Evolutionary conservation across 2,329 filamentous ascomycete species (phyloP), one percentile per base, ranked within the genome.

Genomic region (Teratosphaeriaceae sp.): DNA sequence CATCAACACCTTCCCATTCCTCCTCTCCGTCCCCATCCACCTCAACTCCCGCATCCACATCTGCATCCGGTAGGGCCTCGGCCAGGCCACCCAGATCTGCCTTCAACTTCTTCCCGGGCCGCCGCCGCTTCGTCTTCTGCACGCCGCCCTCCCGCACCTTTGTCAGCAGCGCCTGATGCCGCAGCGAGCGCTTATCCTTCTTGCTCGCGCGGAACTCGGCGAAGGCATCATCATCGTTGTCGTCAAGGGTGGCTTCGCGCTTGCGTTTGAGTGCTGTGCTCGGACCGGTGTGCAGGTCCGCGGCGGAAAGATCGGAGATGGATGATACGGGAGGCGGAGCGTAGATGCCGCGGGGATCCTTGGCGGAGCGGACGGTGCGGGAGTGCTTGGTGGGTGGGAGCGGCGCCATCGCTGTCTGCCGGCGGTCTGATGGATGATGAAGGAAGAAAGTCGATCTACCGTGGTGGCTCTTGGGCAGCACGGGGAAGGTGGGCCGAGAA

Each of bases 101-200:
- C 34, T 82, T 77, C 33, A 95, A 79, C 64, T 94, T 92, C 64
- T 88, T 89, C 48, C 73, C 76, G 0, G 85, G 81, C 3, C 83
- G 68, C 51, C 85, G 73, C 6, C 80, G 75, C 63, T 83, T 73
- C 6, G 80, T 75, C 63, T 82, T 73, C 38, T 46, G 46, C 16
- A 31, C 18, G 12, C 26, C 8, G 29, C 38, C 23, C 22, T 52
- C 51, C 8, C 54, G 46, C 1, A 59, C 57, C 42, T 54, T 55
- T 8, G 52, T 46, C 11, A 94, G 72, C 51, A 97, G 88, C 12
- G 81, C 69, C 0, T 84, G 84, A 71, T 87, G 87, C 61, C 88
- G 89, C 56, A 94, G 86, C 24, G 75, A 70, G 19, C 83, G 84
- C 70, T 90, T 94, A 70, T 94, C 86, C 60, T 78, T 82, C 67